Evolutionary conservation across 2,329 filamentous ascomycete genomes (phyloP), one percentile per base, ranked within the genome.

Genomic region (Ascomycota sp.): DNA sequence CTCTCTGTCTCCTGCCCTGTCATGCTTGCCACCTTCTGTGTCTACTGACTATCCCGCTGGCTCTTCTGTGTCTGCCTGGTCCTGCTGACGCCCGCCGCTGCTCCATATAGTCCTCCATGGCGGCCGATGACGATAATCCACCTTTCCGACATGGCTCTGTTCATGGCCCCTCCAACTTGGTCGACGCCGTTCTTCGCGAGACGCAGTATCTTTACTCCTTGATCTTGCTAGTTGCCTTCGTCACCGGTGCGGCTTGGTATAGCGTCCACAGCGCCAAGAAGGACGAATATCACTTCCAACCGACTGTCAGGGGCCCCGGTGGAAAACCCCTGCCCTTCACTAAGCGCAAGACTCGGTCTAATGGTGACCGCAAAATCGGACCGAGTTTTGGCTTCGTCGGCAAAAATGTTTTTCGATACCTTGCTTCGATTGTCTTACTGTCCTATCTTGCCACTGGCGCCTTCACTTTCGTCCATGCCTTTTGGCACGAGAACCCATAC

Each of bases 251-350:
- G 27, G 60, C 58, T 22, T 53, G 59, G 36, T 61, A 68, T 46
- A 67, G 63, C 43, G 55, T 69, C 25, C 50, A 61, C 44, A 59
- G 56, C 32, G 57, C 62, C 20, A 58, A 56, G 38, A 61, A 56
- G 31, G 56, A 59, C 33, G 61, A 64, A 23, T 54, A 60, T 36
- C 44, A 57, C 23, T 45, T 57, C 15, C 48, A 51, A 30, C 64
- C 60, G 15, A 59, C 51, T 21, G 52, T 67, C 38, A 72, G 64
- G 31, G 85, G 85, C n/a, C 83, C 85, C 1, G 85, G 81, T 32
- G 86, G 85, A 40, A 85, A 91, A 50, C 82, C 82, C 22, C 59
- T 94, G 31, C 83, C 82, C n/a, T 48, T 60, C 29, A 67, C 62
- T 35, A 77, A 72, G 46, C 69, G 59, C 33, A 59, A 57, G 47